These are phyloP conservation scores for Claviceps sp. DNA, from an alignment of 2,329 filamentous ascomycete species.

Conservation along the genomic window DNA sequence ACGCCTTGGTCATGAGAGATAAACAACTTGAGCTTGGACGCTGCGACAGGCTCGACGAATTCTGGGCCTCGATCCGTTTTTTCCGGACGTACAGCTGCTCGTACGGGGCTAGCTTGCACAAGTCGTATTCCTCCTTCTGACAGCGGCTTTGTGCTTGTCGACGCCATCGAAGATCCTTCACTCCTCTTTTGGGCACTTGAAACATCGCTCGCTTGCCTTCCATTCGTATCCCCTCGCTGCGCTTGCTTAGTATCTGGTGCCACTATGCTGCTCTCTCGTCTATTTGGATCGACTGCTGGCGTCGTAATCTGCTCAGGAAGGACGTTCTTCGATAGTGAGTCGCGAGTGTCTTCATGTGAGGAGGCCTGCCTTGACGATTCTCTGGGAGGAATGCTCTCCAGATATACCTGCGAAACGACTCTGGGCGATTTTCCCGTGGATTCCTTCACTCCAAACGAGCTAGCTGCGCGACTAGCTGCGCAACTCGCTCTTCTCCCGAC, in stretches of 20 bases:
- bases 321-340: background rate
- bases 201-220: background rate
- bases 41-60: background rate
- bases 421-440: background rate
- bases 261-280: background rate
- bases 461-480: background rate
- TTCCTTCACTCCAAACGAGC: background rate
- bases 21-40: background rate
- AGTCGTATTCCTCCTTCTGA: conserved; percentile 1
- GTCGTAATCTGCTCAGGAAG: background rate
- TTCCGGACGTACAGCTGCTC: background rate
- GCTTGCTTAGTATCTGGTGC: background rate
- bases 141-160: background rate
- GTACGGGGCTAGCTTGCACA: background rate
- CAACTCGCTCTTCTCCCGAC: background rate
- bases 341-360: background rate
- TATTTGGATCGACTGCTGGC: background rate
- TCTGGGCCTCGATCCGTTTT: background rate
- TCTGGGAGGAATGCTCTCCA: conserved; percentile 9
- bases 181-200: background rate
- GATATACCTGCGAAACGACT: conserved; percentile 2
- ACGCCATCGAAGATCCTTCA: background rate
- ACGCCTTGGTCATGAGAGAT: conserved; percentile 1
- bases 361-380: conserved; percentile 8
- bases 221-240: background rate